Evolutionary conservation across 768 basidiomycete genomes (phyloP).

Genomic region (Leucogyrophana mollusca): DNA sequence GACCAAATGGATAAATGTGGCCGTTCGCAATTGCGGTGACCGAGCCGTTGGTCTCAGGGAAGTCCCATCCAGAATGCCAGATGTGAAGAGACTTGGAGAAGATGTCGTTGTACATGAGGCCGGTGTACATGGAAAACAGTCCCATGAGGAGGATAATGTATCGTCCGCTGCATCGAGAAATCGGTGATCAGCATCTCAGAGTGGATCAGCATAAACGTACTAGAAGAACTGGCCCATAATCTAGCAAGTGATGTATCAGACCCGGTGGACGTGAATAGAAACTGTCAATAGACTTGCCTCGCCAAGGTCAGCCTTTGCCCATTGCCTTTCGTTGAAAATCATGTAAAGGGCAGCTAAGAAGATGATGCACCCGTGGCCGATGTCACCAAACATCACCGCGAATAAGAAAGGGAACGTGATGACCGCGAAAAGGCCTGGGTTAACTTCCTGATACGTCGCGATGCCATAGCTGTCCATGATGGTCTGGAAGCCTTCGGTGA

Average conservation of each 20-base stretch:
- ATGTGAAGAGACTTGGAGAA: constrained; percentile 91
- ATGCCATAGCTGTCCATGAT: constrained; percentile 99
- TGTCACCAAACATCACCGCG: constrained; percentile 99
- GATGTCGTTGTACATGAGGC: constrained; percentile 98
- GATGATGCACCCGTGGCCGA: constrained; percentile 91
- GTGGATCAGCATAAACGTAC: constrained; percentile 48
- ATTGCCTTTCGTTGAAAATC: constrained; percentile 82
- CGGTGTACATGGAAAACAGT: constrained; percentile 93
- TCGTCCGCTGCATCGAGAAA: constrained; percentile 66
- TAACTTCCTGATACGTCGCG: constrained; percentile 93
- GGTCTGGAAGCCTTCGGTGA: constrained; percentile 94
- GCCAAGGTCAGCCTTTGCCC: constrained; percentile 70
- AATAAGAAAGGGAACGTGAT: constrained; percentile 98
- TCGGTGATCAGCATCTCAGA: constrained; percentile 11
- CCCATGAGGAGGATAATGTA: constrained; percentile 99
- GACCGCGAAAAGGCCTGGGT: constrained; percentile 91
- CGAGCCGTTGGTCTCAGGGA: constrained; percentile 48
- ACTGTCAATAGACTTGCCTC: constrained; percentile 54
- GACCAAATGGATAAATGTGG: constrained; percentile 84
- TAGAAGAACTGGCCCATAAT: constrained; percentile 90
- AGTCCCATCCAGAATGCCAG: constrained; percentile 87
- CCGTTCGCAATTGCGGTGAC: constrained; percentile 58
- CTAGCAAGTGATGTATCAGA: constrained; percentile 35
- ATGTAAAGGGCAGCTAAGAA: constrained; percentile 74
- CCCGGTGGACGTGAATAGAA: constrained; percentile 4